phyloP scores from a whole-genome alignment of 2,329 filamentous ascomycete species.

The Zymoseptoria pseudotritici region DNA sequence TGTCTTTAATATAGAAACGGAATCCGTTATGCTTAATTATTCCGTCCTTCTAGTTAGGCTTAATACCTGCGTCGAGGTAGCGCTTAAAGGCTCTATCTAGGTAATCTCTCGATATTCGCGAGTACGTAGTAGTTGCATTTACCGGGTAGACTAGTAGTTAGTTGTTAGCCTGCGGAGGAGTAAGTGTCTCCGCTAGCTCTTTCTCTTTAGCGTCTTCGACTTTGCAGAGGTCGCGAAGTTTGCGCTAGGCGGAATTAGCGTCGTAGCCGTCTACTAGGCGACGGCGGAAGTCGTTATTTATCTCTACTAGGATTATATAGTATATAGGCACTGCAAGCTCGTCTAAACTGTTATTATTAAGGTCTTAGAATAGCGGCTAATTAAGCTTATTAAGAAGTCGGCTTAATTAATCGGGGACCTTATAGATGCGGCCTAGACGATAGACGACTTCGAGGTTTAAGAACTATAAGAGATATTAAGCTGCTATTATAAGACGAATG shows the following conservation, averaged over 20 bases:
- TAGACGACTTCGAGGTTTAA: conserved; percentile 1
- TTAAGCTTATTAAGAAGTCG: not conserved
- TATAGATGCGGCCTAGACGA: not conserved
- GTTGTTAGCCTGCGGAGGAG: too few species aligned
- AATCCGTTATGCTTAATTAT: too few species aligned
- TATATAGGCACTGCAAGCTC: not conserved
- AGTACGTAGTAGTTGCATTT: too few species aligned
- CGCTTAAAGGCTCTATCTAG: too few species aligned
- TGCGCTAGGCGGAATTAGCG: not conserved
- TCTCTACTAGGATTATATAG: not conserved
- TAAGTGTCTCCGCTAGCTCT: too few species aligned
- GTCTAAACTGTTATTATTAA: conserved; percentile 1
- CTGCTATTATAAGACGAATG: not conserved
- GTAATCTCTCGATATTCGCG: too few species aligned
- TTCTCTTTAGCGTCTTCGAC: not conserved
- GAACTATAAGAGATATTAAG: conserved; percentile 1
- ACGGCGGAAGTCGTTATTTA: not conserved
- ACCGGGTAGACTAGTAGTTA: too few species aligned
- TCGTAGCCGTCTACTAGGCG: not conserved
- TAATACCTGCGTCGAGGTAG: too few species aligned
- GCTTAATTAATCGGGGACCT: not conserved
- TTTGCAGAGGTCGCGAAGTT: not conserved
- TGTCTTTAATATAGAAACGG: too few species aligned
- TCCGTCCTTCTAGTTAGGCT: too few species aligned
- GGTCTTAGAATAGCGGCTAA: not conserved